phyloP scores from a whole-genome alignment of 129 eudicot genomes.

The Flaveria bidentis region DNA sequence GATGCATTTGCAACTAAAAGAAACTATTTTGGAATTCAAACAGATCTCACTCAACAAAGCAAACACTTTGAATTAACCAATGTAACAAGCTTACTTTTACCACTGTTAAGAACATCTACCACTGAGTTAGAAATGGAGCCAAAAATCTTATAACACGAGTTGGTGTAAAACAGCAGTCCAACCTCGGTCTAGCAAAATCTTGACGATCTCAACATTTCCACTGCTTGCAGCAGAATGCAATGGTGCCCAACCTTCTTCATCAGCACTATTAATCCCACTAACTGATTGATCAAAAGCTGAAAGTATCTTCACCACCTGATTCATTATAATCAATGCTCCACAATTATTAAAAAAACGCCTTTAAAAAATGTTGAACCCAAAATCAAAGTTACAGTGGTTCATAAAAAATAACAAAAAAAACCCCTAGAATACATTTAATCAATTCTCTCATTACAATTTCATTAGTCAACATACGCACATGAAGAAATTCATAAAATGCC shows the following conservation, averaged over 20 bases:
- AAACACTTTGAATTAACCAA: background rate
- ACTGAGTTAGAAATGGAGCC: slow-evolving; percentile 5
- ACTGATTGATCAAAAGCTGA: slow-evolving; percentile 59
- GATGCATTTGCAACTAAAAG: background rate
- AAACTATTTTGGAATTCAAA: background rate
- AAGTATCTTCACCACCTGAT: slow-evolving; percentile 76
- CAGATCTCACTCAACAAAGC: background rate
- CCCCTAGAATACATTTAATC: background rate
- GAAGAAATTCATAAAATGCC: no score
- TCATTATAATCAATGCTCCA: slow-evolving; percentile 4
- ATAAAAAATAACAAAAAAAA: slow-evolving; percentile 9
- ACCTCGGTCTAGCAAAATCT: slow-evolving; percentile 72
- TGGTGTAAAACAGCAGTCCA: background rate
- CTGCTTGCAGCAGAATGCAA: slow-evolving; percentile 93
- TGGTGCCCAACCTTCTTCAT: slow-evolving; percentile 97
- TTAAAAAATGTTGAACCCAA: background rate
- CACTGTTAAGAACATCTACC: slow-evolving; percentile 1
- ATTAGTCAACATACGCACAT: background rate
- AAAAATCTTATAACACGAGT: background rate
- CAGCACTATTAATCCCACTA: slow-evolving; percentile 59
- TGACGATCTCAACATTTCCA: slow-evolving; percentile 72
- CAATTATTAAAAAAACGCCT: background rate
- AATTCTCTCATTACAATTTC: slow-evolving; percentile 8
- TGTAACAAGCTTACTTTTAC: background rate
- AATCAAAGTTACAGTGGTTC: slow-evolving; percentile 5